phyloP scores from a whole-genome alignment of 768 basidiomycete genomes.

The Peribolospora kevripleyi region DNA sequence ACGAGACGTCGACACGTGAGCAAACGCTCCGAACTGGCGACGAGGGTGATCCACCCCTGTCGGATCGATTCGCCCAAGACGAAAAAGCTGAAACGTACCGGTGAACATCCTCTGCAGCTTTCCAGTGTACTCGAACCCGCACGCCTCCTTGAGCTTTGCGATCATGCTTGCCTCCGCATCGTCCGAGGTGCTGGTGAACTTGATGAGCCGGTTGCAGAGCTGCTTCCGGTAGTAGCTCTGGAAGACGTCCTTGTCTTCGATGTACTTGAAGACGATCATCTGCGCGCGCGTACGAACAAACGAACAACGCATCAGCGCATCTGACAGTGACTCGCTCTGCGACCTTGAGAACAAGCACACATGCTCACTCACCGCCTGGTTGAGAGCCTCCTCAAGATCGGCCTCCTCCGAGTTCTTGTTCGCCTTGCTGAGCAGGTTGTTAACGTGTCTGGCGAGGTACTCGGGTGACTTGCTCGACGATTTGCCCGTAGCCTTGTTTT shows the following conservation, averaged over 20 bases:
- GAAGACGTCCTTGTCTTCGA: slow-evolving; percentile 97
- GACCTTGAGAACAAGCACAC: neutral
- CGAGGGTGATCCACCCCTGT: neutral
- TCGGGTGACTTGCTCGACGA: slow-evolving; percentile 68
- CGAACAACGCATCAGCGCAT: no score
- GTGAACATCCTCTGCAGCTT: slow-evolving; percentile 95
- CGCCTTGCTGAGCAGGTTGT: slow-evolving; percentile 68
- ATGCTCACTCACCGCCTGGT: slow-evolving; percentile 46
- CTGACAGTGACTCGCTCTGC: neutral
- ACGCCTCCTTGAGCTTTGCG: slow-evolving; percentile 83
- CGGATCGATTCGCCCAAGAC: neutral
- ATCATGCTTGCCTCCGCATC: slow-evolving; percentile 97
- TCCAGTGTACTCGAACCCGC: slow-evolving; percentile 88
- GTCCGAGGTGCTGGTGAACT: slow-evolving; percentile 73
- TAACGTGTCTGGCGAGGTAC: slow-evolving; percentile 71
- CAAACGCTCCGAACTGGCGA: neutral
- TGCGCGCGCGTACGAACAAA: slow-evolving; percentile 16
- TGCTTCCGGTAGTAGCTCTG: slow-evolving; percentile 93
- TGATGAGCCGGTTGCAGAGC: slow-evolving; percentile 74
- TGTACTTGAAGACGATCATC: slow-evolving; percentile 96
- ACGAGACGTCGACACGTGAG: neutral
- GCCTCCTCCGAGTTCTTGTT: slow-evolving; percentile 87
- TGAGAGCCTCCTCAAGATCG: slow-evolving; percentile 66
- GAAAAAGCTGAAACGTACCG: slow-evolving; percentile 26
- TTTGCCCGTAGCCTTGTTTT: slow-evolving; percentile 67